Evolutionary conservation across 768 basidiomycete genomes (phyloP).

Genomic region (Podaxis sp.): DNA sequence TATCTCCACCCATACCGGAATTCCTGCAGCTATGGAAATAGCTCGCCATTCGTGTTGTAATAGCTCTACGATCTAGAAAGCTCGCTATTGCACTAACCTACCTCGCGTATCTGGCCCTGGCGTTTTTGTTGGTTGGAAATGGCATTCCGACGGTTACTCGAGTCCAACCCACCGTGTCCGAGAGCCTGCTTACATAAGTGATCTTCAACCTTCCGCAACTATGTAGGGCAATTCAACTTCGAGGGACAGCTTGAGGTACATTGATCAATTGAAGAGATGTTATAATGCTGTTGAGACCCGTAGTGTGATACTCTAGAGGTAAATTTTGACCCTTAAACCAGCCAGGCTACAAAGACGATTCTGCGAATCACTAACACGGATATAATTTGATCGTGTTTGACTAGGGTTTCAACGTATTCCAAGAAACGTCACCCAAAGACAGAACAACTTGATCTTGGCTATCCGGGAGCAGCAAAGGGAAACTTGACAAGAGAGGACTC

Average conservation of each 20-base stretch:
- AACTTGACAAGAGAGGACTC: neutral
- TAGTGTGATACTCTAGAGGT: neutral
- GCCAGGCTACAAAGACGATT: neutral
- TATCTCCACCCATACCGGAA: neutral
- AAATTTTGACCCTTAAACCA: neutral
- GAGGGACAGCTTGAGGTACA: neutral
- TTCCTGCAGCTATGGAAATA: neutral
- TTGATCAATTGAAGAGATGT: neutral
- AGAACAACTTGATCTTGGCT: neutral
- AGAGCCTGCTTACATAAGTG: neutral
- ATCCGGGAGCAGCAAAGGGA: neutral
- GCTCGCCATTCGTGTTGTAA: neutral
- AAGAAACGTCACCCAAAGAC: neutral
- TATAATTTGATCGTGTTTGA: neutral
- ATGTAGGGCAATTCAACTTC: neutral
- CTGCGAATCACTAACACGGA: neutral
- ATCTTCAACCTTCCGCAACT: neutral
- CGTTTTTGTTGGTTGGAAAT: neutral
- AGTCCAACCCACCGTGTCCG: neutral
- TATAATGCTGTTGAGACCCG: neutral
- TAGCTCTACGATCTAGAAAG: too few relatives aligned
- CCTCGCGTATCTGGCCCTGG: conserved; percentile 6
- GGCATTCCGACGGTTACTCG: conserved; percentile 6
- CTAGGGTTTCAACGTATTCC: neutral
- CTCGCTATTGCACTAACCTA: neutral